These are phyloP conservation scores for Tephrocybe sp. DNA, from an alignment of 768 basidiomycete species.

Conservation along the genomic window DNA sequence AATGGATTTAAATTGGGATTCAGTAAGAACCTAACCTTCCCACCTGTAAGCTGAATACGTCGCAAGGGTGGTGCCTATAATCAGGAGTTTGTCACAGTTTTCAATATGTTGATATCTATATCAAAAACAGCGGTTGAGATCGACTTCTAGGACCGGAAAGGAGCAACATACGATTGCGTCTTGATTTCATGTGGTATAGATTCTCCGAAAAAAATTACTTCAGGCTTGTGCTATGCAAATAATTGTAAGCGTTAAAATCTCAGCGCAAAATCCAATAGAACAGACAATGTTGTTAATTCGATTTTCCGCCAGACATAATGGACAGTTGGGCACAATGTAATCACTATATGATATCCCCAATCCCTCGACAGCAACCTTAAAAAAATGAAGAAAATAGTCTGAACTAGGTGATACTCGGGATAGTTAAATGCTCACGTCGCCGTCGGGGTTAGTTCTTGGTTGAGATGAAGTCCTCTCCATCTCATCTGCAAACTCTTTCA, in stretches of 20 bases:
- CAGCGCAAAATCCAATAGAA: neutral
- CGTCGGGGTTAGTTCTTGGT: constrained; percentile 87
- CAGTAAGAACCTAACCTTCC: no score
- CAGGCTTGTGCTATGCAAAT: constrained; percentile 66
- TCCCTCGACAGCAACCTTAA: constrained; percentile 72
- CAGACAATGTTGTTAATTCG: constrained; percentile 59
- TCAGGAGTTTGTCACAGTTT: constrained; percentile 61
- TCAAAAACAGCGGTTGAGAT: neutral
- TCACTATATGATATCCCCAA: constrained; percentile 69
- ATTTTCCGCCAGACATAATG: constrained; percentile 57
- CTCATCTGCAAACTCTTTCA: constrained; percentile 69
- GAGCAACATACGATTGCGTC: constrained; percentile 68
- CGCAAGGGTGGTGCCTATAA: constrained; percentile 88
- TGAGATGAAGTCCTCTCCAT: constrained; percentile 54
- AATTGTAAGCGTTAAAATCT: constrained; percentile 1
- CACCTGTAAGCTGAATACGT: constrained; percentile 92
- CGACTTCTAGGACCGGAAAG: neutral
- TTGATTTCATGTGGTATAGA: constrained; percentile 67
- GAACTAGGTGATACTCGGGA: neutral
- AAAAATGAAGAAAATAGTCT: neutral
- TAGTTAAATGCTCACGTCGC: constrained; percentile 58
- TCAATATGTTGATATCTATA: constrained; percentile 58
- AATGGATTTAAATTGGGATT: neutral
- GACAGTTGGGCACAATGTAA: constrained; percentile 80
- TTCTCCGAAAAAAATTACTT: constrained; percentile 88